These are phyloP conservation scores for Anisodus tanguticus DNA, from an alignment of 257 asterid genomes.

Conservation along the genomic window DNA sequence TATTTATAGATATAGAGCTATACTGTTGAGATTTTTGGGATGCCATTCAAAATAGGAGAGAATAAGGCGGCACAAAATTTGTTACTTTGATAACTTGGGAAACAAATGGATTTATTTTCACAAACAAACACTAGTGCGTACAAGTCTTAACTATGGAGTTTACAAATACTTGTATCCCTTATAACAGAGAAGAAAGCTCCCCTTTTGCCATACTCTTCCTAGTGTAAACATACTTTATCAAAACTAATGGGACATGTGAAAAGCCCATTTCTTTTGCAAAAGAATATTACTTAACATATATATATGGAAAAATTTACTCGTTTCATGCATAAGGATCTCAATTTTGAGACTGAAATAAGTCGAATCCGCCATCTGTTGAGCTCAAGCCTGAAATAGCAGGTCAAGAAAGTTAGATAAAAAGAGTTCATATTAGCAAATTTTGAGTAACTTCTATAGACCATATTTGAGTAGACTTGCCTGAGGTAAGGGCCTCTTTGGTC, in stretches of 20 bases:
- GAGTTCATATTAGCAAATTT: background rate
- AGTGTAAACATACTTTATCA: background rate
- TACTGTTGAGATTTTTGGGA: background rate
- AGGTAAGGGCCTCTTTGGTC: background rate
- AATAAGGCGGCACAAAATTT: background rate
- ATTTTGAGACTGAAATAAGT: background rate
- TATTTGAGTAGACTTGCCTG: conserved; percentile 16
- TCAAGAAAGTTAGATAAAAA: background rate
- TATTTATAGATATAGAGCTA: background rate
- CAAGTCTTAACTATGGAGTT: background rate
- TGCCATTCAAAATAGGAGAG: background rate
- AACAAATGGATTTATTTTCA: conserved; percentile 11
- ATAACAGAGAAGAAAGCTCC: background rate
- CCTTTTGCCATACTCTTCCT: conserved; percentile 22
- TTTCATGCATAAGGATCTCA: background rate
- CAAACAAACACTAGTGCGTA: background rate
- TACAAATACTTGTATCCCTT: background rate
- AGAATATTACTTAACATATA: background rate
- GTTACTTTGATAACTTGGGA: background rate
- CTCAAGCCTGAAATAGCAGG: conserved; percentile 18
- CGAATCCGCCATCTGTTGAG: background rate
- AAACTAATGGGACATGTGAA: background rate
- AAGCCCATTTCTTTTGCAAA: background rate
- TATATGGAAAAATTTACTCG: background rate
- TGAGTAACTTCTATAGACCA: background rate